Conservation (phyloP, 2,329 filamentous ascomycete genomes). For the Passalora sequoiae region DNA sequence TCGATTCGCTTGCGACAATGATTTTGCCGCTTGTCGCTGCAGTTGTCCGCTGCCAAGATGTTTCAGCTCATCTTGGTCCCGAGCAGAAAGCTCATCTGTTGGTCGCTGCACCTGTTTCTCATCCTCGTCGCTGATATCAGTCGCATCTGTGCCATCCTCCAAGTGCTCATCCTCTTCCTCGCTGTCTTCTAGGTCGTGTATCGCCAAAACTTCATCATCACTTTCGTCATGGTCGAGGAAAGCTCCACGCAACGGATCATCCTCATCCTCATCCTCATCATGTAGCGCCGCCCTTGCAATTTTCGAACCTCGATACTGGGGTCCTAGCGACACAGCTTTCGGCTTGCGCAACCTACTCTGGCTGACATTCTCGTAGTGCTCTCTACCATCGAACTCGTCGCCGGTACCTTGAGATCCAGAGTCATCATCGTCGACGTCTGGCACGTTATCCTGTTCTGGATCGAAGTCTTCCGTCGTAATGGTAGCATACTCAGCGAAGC, state of each 20-base stretch:
- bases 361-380: conserved; percentile 78
- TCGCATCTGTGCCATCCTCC: conserved; percentile 41
- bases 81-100: background rate
- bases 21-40: conserved; percentile 39
- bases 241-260: too few species aligned
- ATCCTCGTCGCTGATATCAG: conserved; percentile 42
- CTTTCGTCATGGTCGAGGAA: conserved; percentile 45
- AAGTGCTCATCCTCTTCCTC: conserved; percentile 28
- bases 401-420: conserved; percentile 47
- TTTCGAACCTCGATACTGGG: conserved; percentile 71
- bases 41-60: conserved; percentile 32
- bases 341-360: conserved; percentile 79
- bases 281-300: conserved; percentile 66
- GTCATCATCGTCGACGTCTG: conserved; percentile 46
- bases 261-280: conserved; percentile 52
- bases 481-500: conserved; percentile 29
- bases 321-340: conserved; percentile 63
- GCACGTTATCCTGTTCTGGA: conserved; percentile 58
- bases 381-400: conserved; percentile 60
- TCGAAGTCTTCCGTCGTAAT: conserved; percentile 62
- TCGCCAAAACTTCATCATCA: conserved; percentile 23
- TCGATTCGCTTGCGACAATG: conserved; percentile 61
- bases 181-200: conserved; percentile 35
- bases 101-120: conserved; percentile 40
- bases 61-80: conserved; percentile 35